Percentiles rank a stretch among this genome's conserved stretches.
phyloP scores from a whole-genome alignment of 2,329 filamentous ascomycete genomes.

The Trichophaea hybrida region DNA sequence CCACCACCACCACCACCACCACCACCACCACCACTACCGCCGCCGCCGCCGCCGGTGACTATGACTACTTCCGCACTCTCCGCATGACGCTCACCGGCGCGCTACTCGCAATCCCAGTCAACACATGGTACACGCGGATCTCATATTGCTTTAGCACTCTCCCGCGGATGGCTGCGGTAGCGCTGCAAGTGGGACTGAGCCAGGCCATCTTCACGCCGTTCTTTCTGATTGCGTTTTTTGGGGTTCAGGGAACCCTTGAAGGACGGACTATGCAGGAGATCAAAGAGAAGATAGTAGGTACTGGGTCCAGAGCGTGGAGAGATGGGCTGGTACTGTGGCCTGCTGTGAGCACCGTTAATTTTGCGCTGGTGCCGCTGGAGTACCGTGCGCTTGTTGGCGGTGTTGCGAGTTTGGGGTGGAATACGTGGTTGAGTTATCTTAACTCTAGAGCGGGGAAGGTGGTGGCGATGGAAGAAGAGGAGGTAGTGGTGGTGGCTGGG shows the following conservation, averaged over 20 bases:
- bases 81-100: conserved; percentile 62
- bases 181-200: conserved; percentile 64
- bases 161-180: conserved; percentile 51
- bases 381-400: conserved; percentile 70
- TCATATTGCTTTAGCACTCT: conserved; percentile 1
- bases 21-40: not conserved
- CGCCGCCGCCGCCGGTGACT: conserved; percentile 39
- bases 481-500: conserved; percentile 20
- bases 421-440: conserved; percentile 73
- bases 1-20: conserved; percentile 32
- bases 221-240: conserved; percentile 75
- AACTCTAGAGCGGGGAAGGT: conserved; percentile 57
- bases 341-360: conserved; percentile 69
- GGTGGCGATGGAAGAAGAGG: conserved; percentile 35
- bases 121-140: conserved; percentile 50
- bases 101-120: conserved; percentile 59
- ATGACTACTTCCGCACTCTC: conserved; percentile 54
- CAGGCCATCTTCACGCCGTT: conserved; percentile 67
- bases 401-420: conserved; percentile 62
- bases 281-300: conserved; percentile 55
- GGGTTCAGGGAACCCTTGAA: conserved; percentile 58
- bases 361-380: conserved; percentile 66
- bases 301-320: conserved; percentile 59
- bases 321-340: conserved; percentile 86
- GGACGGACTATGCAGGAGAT: conserved; percentile 52